These are phyloP conservation scores for Termitomyces sp. DNA, from an alignment of 768 basidiomycete species.

Conservation along the genomic window DNA sequence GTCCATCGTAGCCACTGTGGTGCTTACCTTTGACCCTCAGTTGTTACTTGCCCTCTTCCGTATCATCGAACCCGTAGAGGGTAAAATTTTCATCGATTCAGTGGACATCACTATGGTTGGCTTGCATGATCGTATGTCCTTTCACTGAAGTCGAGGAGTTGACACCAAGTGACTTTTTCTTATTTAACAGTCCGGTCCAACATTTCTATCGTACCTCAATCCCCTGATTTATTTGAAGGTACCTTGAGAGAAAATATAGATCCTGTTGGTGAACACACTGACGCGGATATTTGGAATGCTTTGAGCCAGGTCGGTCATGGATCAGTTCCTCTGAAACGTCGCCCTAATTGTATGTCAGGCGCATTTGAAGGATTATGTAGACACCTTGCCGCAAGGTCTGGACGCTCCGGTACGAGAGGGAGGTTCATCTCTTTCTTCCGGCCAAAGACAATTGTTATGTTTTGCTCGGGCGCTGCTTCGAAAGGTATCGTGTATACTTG, in stretches of 20 bases:
- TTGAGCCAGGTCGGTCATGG: constrained; percentile 50
- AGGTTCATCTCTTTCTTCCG: constrained; percentile 76
- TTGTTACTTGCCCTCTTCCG: constrained; percentile 70
- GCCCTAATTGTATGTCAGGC: constrained; percentile 30
- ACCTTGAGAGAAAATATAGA: constrained; percentile 86
- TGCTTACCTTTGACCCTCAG: constrained; percentile 20
- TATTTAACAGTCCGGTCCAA: constrained; percentile 55
- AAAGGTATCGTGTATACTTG: constrained; percentile 39
- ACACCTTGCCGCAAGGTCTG: constrained; percentile 57
- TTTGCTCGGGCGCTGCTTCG: constrained; percentile 82
- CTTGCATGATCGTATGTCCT: constrained; percentile 54
- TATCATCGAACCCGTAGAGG: constrained; percentile 65
- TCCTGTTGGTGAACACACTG: constrained; percentile 68
- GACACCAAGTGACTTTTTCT: neutral
- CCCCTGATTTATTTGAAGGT: constrained; percentile 64
- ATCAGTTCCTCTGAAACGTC: neutral
- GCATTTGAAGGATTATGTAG: constrained; percentile 64
- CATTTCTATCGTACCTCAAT: constrained; percentile 86
- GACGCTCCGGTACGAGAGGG: constrained; percentile 75
- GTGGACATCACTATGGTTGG: constrained; percentile 76
- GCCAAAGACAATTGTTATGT: constrained; percentile 85
- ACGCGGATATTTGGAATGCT: constrained; percentile 85
- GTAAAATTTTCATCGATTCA: constrained; percentile 67
- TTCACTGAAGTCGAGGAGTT: neutral
- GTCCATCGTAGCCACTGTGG: neutral